A percentile compares a stretch with the other conserved stretches of the same genome.
Evolutionary conservation across 1,284 basidiomycete genomes (phyloP).

Genomic region (Takashimella tepidaria): DNA sequence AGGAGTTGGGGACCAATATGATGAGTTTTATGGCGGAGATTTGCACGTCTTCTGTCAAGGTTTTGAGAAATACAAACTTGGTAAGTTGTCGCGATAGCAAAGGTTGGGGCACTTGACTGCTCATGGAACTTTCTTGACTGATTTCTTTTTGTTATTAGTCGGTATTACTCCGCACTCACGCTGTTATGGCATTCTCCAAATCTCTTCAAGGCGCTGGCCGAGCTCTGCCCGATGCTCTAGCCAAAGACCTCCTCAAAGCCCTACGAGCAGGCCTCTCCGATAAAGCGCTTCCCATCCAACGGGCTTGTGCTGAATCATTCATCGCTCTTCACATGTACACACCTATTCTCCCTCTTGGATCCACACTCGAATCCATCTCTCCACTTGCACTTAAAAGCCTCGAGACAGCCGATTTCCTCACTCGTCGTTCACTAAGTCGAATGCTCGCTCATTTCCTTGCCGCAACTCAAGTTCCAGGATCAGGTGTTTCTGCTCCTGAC

Average conservation of each 20-base stretch:
- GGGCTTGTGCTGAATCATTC: slow-evolving; percentile 63
- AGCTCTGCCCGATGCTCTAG: slow-evolving; percentile 70
- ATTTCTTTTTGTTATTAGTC: slow-evolving; percentile 50
- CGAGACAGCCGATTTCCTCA: slow-evolving; percentile 76
- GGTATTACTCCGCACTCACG: slow-evolving; percentile 76
- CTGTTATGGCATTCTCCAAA: slow-evolving; percentile 70
- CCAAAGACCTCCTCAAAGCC: slow-evolving; percentile 81
- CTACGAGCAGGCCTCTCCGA: slow-evolving; percentile 71
- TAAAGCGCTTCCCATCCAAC: slow-evolving; percentile 79
- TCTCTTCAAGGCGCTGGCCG: slow-evolving; percentile 70
- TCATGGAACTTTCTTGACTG: not conserved
- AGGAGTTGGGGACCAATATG: slow-evolving; percentile 73
- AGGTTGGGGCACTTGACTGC: not conserved
- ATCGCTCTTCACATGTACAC: slow-evolving; percentile 34
- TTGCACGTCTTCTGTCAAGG: slow-evolving; percentile 59
- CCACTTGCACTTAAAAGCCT: slow-evolving; percentile 67
- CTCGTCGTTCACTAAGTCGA: slow-evolving; percentile 70
- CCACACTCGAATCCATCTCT: slow-evolving; percentile 46
- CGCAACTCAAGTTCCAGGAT: slow-evolving; percentile 71
- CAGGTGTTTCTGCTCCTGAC: slow-evolving; percentile 44
- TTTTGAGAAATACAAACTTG: slow-evolving; percentile 60
- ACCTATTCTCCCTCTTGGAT: slow-evolving; percentile 28
- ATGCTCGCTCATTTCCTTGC: slow-evolving; percentile 80
- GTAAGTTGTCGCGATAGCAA: slow-evolving; percentile 50
- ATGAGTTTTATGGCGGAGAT: slow-evolving; percentile 94